A percentile compares a stretch with the other conserved stretches of the same genome.
Conservation (phyloP, 257 asterid species). For the Asclepias syriaca region DNA sequence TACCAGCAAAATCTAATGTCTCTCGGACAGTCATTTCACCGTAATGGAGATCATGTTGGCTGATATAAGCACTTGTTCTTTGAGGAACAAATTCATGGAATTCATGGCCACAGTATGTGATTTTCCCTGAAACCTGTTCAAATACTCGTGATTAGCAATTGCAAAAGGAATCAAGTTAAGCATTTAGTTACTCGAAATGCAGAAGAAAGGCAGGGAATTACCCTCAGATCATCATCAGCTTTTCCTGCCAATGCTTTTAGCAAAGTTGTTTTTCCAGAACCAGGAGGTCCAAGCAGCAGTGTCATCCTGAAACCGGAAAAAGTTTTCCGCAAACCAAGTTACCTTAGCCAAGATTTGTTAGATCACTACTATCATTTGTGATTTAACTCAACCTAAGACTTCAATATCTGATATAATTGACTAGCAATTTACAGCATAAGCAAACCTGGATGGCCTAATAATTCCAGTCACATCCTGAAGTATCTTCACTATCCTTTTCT, state of each 20-base stretch:
- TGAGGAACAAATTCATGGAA: slow-evolving; percentile 76
- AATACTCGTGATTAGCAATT: background rate
- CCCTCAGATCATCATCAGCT: slow-evolving; percentile 68
- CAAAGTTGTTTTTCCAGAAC: slow-evolving; percentile 83
- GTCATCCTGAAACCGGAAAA: slow-evolving; percentile 49
- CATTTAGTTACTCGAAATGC: background rate
- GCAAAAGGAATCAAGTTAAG: background rate
- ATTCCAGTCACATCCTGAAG: slow-evolving; percentile 73
- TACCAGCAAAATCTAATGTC: slow-evolving; percentile 80
- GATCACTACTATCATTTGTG: background rate
- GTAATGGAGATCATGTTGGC: slow-evolving; percentile 83
- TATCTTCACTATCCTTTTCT: slow-evolving; percentile 56
- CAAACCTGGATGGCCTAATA: slow-evolving; percentile 74
- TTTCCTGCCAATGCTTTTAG: slow-evolving; percentile 78
- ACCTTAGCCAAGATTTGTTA: background rate
- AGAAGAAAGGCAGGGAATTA: slow-evolving; percentile 8
- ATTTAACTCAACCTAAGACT: background rate
- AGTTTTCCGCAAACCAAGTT: background rate
- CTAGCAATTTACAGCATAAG: background rate
- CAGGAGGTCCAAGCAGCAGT: slow-evolving; percentile 88
- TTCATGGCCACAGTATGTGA: slow-evolving; percentile 84
- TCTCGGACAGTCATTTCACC: slow-evolving; percentile 98
- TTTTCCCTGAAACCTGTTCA: slow-evolving; percentile 56
- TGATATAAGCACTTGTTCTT: slow-evolving; percentile 83
- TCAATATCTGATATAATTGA: background rate